Base-by-base conservation (phyloP, 768 basidiomycete species). In the Mycena pura region DNA sequence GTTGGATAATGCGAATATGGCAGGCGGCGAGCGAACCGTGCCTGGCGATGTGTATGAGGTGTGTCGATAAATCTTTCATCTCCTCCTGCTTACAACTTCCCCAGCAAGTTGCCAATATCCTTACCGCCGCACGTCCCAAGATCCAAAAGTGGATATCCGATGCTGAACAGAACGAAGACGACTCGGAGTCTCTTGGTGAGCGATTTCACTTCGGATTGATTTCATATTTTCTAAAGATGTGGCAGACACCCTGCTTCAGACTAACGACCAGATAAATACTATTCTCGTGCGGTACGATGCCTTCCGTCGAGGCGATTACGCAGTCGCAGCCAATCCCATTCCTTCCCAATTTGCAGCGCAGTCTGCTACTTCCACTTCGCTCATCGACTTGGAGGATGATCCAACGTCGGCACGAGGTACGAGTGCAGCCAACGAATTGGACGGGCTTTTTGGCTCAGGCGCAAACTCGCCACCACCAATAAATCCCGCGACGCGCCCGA, bases 121-220 rank as follows among this genome's bases (percentile, higher is more conserved):
- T 97, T 14, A 81, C 79, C 27, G 83, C 84, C 43, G 95, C 96
- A 2, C 84, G 95, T 45, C 97, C 97, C 0, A 98, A 92, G 78
- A 85, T 99, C 43, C 97, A 99, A 75, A 96, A 95, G 70, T 99
- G 97, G 96, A 92, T 99, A 58, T 93, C 91, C 10, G 95, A 98
- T 67, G 95, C 94, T 17, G 91, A 95, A 68, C 82, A 87, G 3
- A 89, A 93, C 38, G 94, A 96, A 3, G 90, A 95, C 38, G 94
- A 96, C 74, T 86, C 93, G 3, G 94, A 95, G 65, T 92, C 93
- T 29, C 85, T 98, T 66, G 92, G 94, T 95, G 69, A 60, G 84
- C n/a, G n/a, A n/a, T 76, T 15, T 15, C 13, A 50, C n/a, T 8
- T 29, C 24, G 9, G 7, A 24, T 25, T 19, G 40, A 14, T 28